phyloP scores from a whole-genome alignment of 2,329 filamentous ascomycete species.

The Pestalotiopsis sp. region DNA sequence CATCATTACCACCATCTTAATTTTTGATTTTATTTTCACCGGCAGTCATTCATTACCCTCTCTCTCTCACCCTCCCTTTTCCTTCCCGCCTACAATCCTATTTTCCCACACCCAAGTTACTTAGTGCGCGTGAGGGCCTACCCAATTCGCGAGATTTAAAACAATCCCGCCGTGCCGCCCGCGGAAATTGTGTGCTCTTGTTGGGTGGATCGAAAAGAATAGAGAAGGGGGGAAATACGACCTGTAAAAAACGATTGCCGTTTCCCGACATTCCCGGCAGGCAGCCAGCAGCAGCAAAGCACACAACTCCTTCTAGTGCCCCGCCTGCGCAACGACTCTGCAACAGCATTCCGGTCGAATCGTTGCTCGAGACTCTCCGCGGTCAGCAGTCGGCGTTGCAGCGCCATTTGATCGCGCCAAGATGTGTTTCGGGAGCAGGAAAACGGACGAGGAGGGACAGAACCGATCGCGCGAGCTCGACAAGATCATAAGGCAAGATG shows the following conservation, averaged over 20 bases:
- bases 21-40: not conserved
- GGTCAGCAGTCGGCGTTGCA: not conserved
- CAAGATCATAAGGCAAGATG: conserved; percentile 80
- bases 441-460: conserved; percentile 51
- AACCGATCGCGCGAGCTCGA: conserved; percentile 78
- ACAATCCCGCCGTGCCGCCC: not conserved
- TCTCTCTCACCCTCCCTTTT: not conserved
- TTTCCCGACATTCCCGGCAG: not conserved
- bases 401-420: conserved; percentile 11
- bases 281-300: not conserved
- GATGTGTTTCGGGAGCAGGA: conserved; percentile 68
- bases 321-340: not conserved
- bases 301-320: not conserved
- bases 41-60: not conserved
- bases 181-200: not conserved
- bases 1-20: not conserved
- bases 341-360: not conserved
- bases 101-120: not conserved
- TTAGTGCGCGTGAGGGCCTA: not conserved
- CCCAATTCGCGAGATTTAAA: not conserved
- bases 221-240: not conserved
- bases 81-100: not conserved
- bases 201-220: not conserved
- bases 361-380: not conserved
- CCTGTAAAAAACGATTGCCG: not conserved